phyloP scores from a whole-genome alignment of 2,329 filamentous ascomycete genomes.

The Paracorniculantispora psalliotae region DNA sequence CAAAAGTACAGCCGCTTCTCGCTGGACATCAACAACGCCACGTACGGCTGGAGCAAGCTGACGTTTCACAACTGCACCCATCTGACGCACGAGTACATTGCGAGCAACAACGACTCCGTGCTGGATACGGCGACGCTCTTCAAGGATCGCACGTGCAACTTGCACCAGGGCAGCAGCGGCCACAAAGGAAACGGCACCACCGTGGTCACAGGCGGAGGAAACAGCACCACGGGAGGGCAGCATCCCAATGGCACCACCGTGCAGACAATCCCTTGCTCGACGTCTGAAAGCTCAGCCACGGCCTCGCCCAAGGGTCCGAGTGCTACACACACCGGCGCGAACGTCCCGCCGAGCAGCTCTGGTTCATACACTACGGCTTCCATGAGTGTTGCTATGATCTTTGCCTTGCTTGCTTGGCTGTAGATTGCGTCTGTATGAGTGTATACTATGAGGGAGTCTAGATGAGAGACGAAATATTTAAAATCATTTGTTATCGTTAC shows the following conservation, averaged over 20 bases:
- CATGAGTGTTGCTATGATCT: neutral
- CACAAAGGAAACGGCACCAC: neutral
- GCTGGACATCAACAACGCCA: conserved; percentile 25
- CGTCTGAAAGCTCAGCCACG: neutral
- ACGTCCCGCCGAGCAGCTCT: neutral
- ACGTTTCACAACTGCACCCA: conserved; percentile 37
- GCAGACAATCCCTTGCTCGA: neutral
- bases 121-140: conserved; percentile 27
- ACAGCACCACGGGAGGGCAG: neutral
- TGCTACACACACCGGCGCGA: neutral
- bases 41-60: conserved; percentile 33
- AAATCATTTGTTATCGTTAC: too few species aligned
- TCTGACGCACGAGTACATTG: conserved; percentile 32
- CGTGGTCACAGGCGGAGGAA: neutral
- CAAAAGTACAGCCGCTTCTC: conserved; percentile 21
- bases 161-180: neutral
- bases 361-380: neutral
- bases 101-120: conserved; percentile 25
- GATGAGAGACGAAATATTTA: too few species aligned
- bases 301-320: neutral
- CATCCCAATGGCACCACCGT: neutral
- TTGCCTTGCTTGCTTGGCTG: neutral
- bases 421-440: neutral
- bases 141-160: conserved; percentile 4
- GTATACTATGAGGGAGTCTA: too few species aligned